phyloP scores from a whole-genome alignment of 352 stramenopile genomes.

The Globisporangium parvum region DNA sequence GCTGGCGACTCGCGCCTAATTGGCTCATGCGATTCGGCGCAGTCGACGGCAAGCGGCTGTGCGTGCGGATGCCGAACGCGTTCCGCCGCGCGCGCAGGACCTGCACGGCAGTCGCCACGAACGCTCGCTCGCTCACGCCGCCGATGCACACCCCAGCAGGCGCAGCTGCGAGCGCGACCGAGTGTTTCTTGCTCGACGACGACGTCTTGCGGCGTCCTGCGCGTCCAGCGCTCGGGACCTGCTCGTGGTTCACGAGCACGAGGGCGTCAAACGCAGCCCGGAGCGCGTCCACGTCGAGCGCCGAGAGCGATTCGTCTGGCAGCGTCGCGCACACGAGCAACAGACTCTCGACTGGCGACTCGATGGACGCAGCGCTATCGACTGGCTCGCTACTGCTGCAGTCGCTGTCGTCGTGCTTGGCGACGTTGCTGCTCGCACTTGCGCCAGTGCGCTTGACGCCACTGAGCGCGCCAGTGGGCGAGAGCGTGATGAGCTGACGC shows the following conservation, averaged over 20 bases:
- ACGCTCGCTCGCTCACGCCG: constrained; percentile 58
- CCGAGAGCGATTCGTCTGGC: constrained; percentile 31
- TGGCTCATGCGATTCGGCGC: constrained; percentile 1
- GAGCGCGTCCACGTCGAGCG: constrained; percentile 37
- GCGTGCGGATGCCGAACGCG: constrained; percentile 42
- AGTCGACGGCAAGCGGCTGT: constrained; percentile 23
- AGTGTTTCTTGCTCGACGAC: constrained; percentile 5
- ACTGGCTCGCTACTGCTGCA: neutral
- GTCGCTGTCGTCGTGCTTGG: neutral
- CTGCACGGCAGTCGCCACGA: constrained; percentile 48
- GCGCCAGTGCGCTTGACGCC: neutral
- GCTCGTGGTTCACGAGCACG: constrained; percentile 28
- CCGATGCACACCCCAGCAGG: constrained; percentile 15
- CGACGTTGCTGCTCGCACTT: neutral
- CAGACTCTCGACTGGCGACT: constrained; percentile 31
- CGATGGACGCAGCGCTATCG: neutral
- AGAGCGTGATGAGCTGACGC: constrained; percentile 27
- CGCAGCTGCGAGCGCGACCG: constrained; percentile 1
- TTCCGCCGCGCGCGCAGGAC: constrained; percentile 35
- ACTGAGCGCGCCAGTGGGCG: constrained; percentile 12
- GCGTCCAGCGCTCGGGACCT: neutral
- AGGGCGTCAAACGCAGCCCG: constrained; percentile 25
- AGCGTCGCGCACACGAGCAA: constrained; percentile 26
- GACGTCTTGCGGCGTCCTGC: neutral
- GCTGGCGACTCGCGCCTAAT: neutral